phyloP scores from a whole-genome alignment of 805 yeast genomes.

The Myxozyma sirexii region DNA sequence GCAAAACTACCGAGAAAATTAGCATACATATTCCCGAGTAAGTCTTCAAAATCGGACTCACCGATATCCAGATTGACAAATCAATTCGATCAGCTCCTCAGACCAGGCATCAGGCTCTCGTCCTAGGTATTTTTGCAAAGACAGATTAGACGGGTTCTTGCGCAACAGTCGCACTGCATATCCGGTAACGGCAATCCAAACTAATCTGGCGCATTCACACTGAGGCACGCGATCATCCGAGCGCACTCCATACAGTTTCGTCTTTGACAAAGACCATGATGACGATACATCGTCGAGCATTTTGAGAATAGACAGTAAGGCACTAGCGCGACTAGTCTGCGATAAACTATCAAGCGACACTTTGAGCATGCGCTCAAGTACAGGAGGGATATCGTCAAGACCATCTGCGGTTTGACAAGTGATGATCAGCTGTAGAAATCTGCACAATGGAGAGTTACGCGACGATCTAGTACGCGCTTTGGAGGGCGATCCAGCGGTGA shows the following conservation, averaged over 20 bases:
- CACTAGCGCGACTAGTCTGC: neutral
- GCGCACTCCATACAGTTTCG: too few species aligned
- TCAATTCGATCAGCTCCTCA: neutral
- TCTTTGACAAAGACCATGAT: too few species aligned
- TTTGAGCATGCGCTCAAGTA: too few species aligned
- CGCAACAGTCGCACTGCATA: neutral
- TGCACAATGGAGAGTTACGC: constrained; percentile 6
- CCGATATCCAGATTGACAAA: constrained; percentile 4
- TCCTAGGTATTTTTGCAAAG: neutral
- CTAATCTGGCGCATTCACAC: neutral
- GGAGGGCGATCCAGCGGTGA: constrained; percentile 18
- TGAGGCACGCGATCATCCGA: neutral
- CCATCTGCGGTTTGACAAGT: too few species aligned
- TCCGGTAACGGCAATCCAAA: neutral
- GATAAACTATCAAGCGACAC: neutral
- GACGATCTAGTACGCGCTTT: neutral
- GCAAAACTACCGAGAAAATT: too few species aligned
- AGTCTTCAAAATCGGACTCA: neutral
- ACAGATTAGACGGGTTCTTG: neutral
- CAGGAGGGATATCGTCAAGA: too few species aligned
- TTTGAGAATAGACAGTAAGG: neutral
- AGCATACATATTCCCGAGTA: too few species aligned
- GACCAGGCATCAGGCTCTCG: neutral
- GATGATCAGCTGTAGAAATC: constrained; percentile 3
- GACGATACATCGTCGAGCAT: neutral